These are phyloP conservation scores for Ophiocordyceps robertsii DNA, from an alignment of 2,329 filamentous ascomycete species.

Conservation along the genomic window DNA sequence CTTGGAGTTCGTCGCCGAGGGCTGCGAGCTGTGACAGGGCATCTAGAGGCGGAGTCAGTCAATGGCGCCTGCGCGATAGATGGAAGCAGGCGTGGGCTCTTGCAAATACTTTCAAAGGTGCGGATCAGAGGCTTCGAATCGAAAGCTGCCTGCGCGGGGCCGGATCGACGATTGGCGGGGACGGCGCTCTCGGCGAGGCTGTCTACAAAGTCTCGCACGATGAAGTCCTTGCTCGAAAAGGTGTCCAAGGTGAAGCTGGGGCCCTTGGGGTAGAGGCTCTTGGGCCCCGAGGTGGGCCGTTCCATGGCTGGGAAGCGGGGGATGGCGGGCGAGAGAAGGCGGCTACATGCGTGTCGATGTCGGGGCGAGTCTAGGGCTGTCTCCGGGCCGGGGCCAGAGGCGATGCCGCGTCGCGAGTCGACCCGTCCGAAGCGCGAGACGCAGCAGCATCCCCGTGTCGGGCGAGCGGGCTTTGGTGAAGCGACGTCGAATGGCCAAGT, in stretches of 20 bases:
- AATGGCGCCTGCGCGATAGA: background rate
- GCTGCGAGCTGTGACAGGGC: constrained; percentile 54
- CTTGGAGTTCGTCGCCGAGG: constrained; percentile 73
- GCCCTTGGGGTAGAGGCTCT: constrained; percentile 62
- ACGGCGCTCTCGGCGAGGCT: constrained; percentile 75
- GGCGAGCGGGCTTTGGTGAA: too few species aligned
- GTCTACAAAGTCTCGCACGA: constrained; percentile 96
- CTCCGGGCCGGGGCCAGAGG: background rate
- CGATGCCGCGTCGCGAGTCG: constrained; percentile 1
- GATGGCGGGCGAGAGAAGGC: constrained; percentile 8
- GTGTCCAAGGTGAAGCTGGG: constrained; percentile 81
- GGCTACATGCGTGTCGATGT: background rate
- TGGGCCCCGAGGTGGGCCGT: constrained; percentile 33
- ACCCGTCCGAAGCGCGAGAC: background rate
- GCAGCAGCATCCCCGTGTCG: background rate
- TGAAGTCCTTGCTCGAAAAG: constrained; percentile 84
- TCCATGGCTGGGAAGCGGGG: constrained; percentile 6
- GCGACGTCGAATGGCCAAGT: too few species aligned
- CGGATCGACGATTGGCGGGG: constrained; percentile 68
- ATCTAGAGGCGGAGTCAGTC: constrained; percentile 23
- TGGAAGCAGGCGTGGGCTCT: background rate
- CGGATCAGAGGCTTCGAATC: constrained; percentile 95
- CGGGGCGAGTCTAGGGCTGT: too few species aligned
- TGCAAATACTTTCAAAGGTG: constrained; percentile 62
- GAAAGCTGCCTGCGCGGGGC: constrained; percentile 51